These are phyloP conservation scores for Pseudopithomyces chartarum DNA, from an alignment of 2,329 filamentous ascomycete species.

Conservation along the genomic window DNA sequence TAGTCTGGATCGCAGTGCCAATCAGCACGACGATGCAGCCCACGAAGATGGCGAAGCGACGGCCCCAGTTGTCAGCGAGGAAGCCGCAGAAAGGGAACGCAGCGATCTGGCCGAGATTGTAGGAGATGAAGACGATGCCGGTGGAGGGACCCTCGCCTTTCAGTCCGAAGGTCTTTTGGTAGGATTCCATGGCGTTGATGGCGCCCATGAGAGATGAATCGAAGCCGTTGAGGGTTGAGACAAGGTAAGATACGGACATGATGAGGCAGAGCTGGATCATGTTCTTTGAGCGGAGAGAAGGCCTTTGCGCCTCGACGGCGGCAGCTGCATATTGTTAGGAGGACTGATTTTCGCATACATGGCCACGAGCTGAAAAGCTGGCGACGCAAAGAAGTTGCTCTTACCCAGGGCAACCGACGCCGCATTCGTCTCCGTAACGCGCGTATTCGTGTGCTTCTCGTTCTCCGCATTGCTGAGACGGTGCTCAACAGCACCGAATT, in stretches of 20 bases:
- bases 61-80: conserved; percentile 51
- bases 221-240: conserved; percentile 42
- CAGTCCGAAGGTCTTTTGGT: conserved; percentile 57
- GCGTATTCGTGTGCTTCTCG: conserved; percentile 22
- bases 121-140: conserved; percentile 53
- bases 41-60: conserved; percentile 61
- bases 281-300: conserved; percentile 32
- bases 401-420: conserved; percentile 38
- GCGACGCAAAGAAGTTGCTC: background rate
- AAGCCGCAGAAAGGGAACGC: conserved; percentile 53
- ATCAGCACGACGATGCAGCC: conserved; percentile 59
- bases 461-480: conserved; percentile 30
- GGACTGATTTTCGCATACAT: too few species aligned
- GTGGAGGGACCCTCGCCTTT: conserved; percentile 54
- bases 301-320: conserved; percentile 39
- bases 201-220: conserved; percentile 50
- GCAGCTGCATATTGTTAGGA: conserved; percentile 22
- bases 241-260: conserved; percentile 41
- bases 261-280: conserved; percentile 42
- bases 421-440: conserved; percentile 34
- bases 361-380: too few species aligned
- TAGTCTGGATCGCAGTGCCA: conserved; percentile 57
- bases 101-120: conserved; percentile 57
- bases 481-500: conserved; percentile 27
- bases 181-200: conserved; percentile 59